Base-by-base conservation (phyloP, 805 yeast species). In the Candida suzukii region DNA sequence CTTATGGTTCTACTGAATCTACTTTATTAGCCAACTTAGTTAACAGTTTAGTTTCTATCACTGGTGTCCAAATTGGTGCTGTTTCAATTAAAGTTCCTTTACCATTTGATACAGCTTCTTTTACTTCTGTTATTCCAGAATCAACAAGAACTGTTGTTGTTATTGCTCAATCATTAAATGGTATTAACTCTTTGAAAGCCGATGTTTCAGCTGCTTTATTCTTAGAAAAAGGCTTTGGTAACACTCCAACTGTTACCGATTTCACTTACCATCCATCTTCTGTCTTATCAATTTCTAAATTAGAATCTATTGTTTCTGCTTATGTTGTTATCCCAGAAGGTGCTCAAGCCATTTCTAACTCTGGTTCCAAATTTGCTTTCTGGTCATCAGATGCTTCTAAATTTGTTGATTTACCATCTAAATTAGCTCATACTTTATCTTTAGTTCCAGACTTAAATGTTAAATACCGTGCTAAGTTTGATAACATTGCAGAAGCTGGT, bases 131-230 rank as follows among this genome's bases (percentile, higher is more conserved):
- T 11, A 66, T 90, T 39, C 91, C 95, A 24, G 46, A 59, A 4
- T 58, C 83, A 4, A 64, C 81, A 18, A 70, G 73, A 48, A 71
- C 72, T 44, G 63, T 90, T 41, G 79, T 84, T 37, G 85, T 88
- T 25, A 65, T 90, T 47, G 80, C 81, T 36, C 88, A 83, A 60
- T 48, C 57, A 37, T 55, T 58, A 21, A 49, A 54, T 35, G 58
- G 55, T 18, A 63, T 64, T 29, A 52, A 53, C 39, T 57, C 74
- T 26, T 71, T 90, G 54, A 83, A 75, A 60, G 67, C 81, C 30
- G 95, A 86, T 50, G 79, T 85, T 46, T 72, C 83, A 40, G 84
- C 91, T 11, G 74, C 93, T 30, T 63, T 85, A 49, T 81, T 79
- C 62, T 63, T 74, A 43, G 61, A 63, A 46, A 67, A 65, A 35